These are phyloP conservation scores for Globisporangium acanthophoron DNA, from an alignment of 352 stramenopile species.

Conservation along the genomic window DNA sequence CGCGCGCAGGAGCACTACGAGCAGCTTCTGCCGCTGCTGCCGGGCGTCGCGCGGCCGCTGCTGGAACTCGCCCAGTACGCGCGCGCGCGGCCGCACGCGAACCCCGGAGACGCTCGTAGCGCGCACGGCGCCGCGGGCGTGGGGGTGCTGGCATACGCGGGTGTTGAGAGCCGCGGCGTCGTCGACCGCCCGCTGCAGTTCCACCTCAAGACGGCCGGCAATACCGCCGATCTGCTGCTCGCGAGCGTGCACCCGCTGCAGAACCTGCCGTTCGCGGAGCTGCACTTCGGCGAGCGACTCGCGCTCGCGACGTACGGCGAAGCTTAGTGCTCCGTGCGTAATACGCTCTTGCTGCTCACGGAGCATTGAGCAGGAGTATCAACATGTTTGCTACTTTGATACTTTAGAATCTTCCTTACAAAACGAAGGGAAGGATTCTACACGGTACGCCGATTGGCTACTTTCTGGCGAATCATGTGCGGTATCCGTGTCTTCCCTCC, in stretches of 20 bases:
- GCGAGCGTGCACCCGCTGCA: slow-evolving; percentile 54
- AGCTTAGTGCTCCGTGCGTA: too few relatives aligned
- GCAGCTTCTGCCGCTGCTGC: slow-evolving; percentile 65
- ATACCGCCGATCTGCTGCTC: slow-evolving; percentile 5
- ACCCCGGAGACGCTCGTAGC: slow-evolving; percentile 25
- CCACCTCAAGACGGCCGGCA: slow-evolving; percentile 22
- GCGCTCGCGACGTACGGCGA: slow-evolving; percentile 40
- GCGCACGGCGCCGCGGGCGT: slow-evolving; percentile 12
- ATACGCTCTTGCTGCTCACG: too few relatives aligned
- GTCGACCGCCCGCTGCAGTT: slow-evolving; percentile 49
- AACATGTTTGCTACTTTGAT: background rate
- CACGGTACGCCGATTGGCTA: too few relatives aligned
- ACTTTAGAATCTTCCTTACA: too few relatives aligned
- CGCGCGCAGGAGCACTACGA: slow-evolving; percentile 64
- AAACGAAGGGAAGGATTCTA: too few relatives aligned
- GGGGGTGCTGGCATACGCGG: slow-evolving; percentile 56
- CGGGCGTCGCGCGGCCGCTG: slow-evolving; percentile 54
- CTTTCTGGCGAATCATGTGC: too few relatives aligned
- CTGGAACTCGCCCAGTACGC: slow-evolving; percentile 53
- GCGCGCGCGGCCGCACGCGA: slow-evolving; percentile 30
- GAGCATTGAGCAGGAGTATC: background rate
- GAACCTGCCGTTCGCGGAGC: slow-evolving; percentile 33
- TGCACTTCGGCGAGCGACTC: slow-evolving; percentile 68
- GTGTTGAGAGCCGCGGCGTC: slow-evolving; percentile 32
- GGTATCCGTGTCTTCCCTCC: too few relatives aligned